Evolutionary conservation across 805 yeast genomes (phyloP).

Genomic region (Priceomyces haplophilus): DNA sequence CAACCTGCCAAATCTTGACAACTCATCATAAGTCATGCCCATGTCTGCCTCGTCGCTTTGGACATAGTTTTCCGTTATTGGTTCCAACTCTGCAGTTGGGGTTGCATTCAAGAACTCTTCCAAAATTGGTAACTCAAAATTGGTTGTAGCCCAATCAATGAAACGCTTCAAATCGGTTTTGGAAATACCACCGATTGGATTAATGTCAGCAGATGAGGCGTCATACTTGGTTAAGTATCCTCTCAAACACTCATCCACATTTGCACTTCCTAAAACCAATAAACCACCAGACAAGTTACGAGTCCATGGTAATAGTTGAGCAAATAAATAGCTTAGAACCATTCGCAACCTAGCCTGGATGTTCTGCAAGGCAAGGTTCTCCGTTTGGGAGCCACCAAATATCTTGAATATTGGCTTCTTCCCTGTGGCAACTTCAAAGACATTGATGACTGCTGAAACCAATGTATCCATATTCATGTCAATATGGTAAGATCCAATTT

Average conservation of each 20-base stretch:
- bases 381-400: constrained; percentile 90
- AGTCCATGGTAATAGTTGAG: constrained; percentile 94
- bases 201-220: constrained; percentile 94
- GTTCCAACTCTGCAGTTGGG: constrained; percentile 98
- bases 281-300: constrained; percentile 75
- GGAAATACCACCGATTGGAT: constrained; percentile 98
- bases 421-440: constrained; percentile 89
- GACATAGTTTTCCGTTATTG: constrained; percentile 85
- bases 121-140: constrained; percentile 74
- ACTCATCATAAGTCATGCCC: constrained; percentile 97
- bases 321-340: constrained; percentile 92
- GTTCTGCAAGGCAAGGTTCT: constrained; percentile 91
- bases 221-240: constrained; percentile 97
- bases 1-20: constrained; percentile 84
- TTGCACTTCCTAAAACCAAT: constrained; percentile 91
- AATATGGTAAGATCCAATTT: constrained; percentile 84
- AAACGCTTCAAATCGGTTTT: constrained; percentile 88
- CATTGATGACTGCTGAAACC: constrained; percentile 66
- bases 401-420: constrained; percentile 84
- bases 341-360: constrained; percentile 94
- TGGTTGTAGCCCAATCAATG: constrained; percentile 69
- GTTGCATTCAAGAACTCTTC: constrained; percentile 81
- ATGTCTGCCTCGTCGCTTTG: constrained; percentile 96
- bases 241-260: constrained; percentile 93
- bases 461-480: constrained; percentile 89